phyloP scores from a whole-genome alignment of 2,329 filamentous ascomycete species.

The Hymenoscyphus linearis region DNA sequence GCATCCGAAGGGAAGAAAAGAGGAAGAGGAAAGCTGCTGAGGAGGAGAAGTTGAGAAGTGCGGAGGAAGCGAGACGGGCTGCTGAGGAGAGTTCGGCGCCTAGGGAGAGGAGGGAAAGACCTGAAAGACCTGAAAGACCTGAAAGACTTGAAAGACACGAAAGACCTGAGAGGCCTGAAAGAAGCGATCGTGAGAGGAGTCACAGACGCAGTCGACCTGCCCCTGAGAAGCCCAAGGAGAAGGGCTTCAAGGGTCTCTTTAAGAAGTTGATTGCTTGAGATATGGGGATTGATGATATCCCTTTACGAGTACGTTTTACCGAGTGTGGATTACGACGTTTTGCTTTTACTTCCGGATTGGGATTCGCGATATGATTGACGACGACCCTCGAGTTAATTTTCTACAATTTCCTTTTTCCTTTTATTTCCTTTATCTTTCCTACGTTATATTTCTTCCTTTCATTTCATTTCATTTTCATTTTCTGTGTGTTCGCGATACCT shows the following conservation, averaged over 20 bases:
- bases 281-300: slow-evolving; percentile 5
- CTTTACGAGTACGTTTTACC: neutral
- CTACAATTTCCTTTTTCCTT: too few relatives aligned
- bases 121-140: too few relatives aligned
- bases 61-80: neutral
- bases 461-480: too few relatives aligned
- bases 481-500: too few relatives aligned
- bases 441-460: neutral
- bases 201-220: slow-evolving; percentile 18
- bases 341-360: too few relatives aligned
- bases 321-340: neutral
- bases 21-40: slow-evolving; percentile 18
- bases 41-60: slow-evolving; percentile 14
- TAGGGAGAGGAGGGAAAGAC: slow-evolving; percentile 7
- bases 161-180: too few relatives aligned
- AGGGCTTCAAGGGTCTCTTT: slow-evolving; percentile 16
- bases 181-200: slow-evolving; percentile 15
- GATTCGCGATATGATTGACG: too few relatives aligned
- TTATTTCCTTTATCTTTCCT: neutral
- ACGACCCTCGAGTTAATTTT: too few relatives aligned
- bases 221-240: slow-evolving; percentile 17
- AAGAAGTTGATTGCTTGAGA: slow-evolving; percentile 20
- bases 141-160: too few relatives aligned
- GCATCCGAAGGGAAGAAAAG: slow-evolving; percentile 20
- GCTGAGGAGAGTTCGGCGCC: slow-evolving; percentile 3